These are phyloP conservation scores for Monascus purpureus DNA, from an alignment of 495 filamentous ascomycete genomes.

Conservation along the genomic window DNA sequence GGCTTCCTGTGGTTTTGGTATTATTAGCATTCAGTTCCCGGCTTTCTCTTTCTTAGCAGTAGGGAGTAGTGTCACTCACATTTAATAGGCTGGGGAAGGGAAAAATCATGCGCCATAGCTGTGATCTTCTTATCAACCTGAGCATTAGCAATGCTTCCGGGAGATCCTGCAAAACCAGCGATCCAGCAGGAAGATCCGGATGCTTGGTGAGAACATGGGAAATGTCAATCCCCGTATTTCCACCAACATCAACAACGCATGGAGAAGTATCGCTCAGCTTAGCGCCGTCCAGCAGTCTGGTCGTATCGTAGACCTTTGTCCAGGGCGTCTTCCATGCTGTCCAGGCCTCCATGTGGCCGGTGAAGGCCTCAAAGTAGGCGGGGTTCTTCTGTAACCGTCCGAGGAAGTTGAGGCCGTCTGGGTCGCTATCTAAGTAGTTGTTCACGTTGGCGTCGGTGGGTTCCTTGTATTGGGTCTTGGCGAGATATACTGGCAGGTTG, in stretches of 20 bases:
- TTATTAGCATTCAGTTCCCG: too few species aligned
- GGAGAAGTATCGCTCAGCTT: conserved; percentile 7
- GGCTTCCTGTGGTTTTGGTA: too few species aligned
- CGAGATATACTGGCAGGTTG: conserved; percentile 22
- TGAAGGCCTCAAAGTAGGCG: conserved; percentile 17
- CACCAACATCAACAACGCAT: conserved; percentile 37
- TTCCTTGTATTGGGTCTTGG: conserved; percentile 21
- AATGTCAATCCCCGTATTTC: conserved; percentile 34
- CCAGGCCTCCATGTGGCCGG: conserved; percentile 25
- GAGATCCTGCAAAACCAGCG: conserved; percentile 38
- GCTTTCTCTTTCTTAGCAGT: too few species aligned
- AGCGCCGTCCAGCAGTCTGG: conserved; percentile 8
- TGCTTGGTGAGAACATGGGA: conserved; percentile 23
- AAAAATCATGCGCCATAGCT: conserved; percentile 35
- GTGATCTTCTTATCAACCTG: conserved; percentile 26
- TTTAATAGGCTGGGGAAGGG: conserved; percentile 32
- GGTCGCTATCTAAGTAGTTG: conserved; percentile 19
- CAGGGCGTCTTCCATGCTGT: conserved; percentile 18
- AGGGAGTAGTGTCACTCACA: too few species aligned
- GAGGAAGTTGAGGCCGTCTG: conserved; percentile 21
- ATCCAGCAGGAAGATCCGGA: conserved; percentile 18
- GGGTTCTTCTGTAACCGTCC: conserved; percentile 17
- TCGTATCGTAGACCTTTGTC: conserved; percentile 20
- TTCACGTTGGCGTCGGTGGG: conserved; percentile 14
- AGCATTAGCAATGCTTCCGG: conserved; percentile 21